Evolutionary conservation across 352 stramenopile genomes (phyloP).

Genomic region (Albugo candida): DNA sequence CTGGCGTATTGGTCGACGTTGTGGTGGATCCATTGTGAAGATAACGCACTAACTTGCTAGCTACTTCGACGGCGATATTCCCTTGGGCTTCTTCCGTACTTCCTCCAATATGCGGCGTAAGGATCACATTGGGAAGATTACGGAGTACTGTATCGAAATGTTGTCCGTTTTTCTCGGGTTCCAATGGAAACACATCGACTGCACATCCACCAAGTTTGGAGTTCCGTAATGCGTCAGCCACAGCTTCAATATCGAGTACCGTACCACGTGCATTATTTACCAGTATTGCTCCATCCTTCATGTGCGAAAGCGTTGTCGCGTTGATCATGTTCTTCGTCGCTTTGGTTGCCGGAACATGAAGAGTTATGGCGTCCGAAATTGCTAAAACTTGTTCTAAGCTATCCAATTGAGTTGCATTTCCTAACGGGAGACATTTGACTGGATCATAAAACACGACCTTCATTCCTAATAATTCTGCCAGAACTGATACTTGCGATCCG

Average conservation of each 20-base stretch:
- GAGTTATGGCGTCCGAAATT: conserved; percentile 81
- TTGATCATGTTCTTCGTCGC: conserved; percentile 87
- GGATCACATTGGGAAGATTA: conserved; percentile 84
- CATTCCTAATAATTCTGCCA: conserved; percentile 83
- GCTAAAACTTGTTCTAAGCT: conserved; percentile 66
- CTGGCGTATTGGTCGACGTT: conserved; percentile 58
- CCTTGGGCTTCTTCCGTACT: conserved; percentile 92
- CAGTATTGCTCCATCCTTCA: conserved; percentile 83
- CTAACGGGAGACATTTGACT: conserved; percentile 58
- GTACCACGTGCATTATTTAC: conserved; percentile 92
- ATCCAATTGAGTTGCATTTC: conserved; percentile 66
- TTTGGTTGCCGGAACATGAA: conserved; percentile 92
- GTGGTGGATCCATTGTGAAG: conserved; percentile 66
- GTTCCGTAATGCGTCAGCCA: conserved; percentile 73
- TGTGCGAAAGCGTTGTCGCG: conserved; percentile 62
- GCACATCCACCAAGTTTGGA: conserved; percentile 59
- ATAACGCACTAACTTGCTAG: conserved; percentile 61
- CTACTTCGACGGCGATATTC: conserved; percentile 71
- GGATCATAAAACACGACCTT: conserved; percentile 89
- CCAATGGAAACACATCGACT: conserved; percentile 80
- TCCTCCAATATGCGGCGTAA: conserved; percentile 90
- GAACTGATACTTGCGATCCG: conserved; percentile 60
- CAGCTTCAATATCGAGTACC: conserved; percentile 86
- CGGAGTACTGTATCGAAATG: conserved; percentile 72
- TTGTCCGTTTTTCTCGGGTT: conserved; percentile 73